Evolutionary conservation across 1,284 basidiomycete genomes (phyloP).

Genomic region (Trametes sp.): DNA sequence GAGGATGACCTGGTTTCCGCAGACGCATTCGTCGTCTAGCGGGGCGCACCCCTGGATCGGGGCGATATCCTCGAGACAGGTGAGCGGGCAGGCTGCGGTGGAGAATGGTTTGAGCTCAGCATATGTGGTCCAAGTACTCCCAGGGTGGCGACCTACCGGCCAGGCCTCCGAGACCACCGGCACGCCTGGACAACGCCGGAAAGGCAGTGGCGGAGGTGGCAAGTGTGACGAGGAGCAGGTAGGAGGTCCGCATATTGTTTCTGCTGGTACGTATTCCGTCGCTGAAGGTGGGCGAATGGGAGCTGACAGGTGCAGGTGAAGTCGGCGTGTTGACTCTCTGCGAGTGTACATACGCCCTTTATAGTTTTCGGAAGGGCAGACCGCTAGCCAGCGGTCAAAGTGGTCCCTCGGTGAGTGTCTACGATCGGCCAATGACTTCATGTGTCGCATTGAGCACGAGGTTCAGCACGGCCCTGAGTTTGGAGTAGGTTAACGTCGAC

Average conservation of each 20-base stretch:
- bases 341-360: no score
- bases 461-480: no score
- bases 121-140: neutral
- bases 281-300: neutral
- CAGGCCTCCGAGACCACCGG: neutral
- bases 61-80: neutral
- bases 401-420: no score
- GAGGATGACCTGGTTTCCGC: neutral
- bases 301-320: no score
- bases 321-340: no score
- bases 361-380: no score
- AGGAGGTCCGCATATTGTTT: neutral
- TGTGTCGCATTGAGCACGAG: no score
- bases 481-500: no score
- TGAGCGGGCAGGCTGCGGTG: neutral
- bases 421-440: no score
- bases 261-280: neutral
- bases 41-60: neutral
- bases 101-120: neutral
- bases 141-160: neutral
- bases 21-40: constrained; percentile 2
- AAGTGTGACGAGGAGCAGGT: neutral
- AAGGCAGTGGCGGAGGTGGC: neutral
- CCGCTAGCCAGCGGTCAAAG: no score
- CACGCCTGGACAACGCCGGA: neutral